These are phyloP conservation scores for Podaxis rugospora DNA, from an alignment of 768 basidiomycete genomes.

Conservation along the genomic window DNA sequence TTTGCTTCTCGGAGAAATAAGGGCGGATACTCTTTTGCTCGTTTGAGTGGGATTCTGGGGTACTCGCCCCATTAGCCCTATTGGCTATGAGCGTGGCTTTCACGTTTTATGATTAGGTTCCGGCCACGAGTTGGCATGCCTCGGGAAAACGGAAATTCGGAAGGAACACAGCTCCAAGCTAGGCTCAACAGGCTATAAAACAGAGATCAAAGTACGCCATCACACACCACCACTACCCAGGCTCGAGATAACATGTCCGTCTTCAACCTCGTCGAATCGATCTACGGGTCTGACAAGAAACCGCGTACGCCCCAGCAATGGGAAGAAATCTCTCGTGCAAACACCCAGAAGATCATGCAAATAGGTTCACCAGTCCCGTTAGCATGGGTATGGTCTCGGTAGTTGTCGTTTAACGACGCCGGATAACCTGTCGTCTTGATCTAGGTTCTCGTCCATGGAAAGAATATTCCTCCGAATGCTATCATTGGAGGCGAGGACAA, in stretches of 20 bases:
- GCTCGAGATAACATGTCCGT: background rate
- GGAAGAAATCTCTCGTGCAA: constrained; percentile 15
- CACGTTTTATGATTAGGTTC: background rate
- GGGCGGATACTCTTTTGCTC: no score
- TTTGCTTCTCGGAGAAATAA: no score
- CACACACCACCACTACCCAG: background rate
- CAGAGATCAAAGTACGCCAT: background rate
- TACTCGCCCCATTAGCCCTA: no score
- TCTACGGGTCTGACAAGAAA: constrained; percentile 16
- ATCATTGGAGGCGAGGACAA: constrained; percentile 18
- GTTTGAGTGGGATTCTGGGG: no score
- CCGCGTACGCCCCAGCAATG: constrained; percentile 19
- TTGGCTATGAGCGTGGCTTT: background rate
- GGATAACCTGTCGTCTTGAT: background rate
- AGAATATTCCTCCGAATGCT: constrained; percentile 17
- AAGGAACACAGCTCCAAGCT: background rate
- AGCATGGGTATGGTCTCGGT: constrained; percentile 17
- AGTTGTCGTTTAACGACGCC: background rate
- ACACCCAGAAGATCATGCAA: constrained; percentile 13
- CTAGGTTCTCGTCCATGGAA: constrained; percentile 17
- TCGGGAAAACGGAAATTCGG: background rate
- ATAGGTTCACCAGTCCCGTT: constrained; percentile 18
- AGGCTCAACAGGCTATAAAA: background rate
- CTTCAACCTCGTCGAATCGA: constrained; percentile 6
- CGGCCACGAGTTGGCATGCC: background rate